These are phyloP conservation scores for Lachnellula cervina DNA, from an alignment of 2,329 filamentous ascomycete genomes.

Conservation along the genomic window DNA sequence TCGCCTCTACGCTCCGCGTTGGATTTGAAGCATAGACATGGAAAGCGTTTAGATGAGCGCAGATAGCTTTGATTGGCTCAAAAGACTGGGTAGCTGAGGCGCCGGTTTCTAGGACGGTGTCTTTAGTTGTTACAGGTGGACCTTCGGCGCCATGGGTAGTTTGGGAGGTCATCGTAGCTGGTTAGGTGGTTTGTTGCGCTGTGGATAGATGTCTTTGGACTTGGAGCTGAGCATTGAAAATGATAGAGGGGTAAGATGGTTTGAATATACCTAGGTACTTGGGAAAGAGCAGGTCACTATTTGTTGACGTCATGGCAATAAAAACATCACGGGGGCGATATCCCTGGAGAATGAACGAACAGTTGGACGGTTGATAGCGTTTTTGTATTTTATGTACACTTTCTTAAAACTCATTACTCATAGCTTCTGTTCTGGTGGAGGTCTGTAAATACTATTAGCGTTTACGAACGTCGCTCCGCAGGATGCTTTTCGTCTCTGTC, in stretches of 20 bases:
- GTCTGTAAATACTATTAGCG: slow-evolving; percentile 3
- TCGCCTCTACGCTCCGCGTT: slow-evolving; percentile 65
- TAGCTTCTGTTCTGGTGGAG: slow-evolving; percentile 8
- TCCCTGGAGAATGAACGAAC: not conserved
- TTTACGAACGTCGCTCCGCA: not conserved
- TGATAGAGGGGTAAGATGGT: no score
- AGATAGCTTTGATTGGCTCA: slow-evolving; percentile 66
- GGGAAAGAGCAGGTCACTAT: not conserved
- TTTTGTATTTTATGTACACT: not conserved
- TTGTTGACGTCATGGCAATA: not conserved
- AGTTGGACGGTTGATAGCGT: not conserved
- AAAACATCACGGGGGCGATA: not conserved
- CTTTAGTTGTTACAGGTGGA: slow-evolving; percentile 43
- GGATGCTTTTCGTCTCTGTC: not conserved
- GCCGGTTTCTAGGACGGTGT: slow-evolving; percentile 56
- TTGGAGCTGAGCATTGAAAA: no score
- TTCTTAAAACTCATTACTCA: not conserved
- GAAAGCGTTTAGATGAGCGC: slow-evolving; percentile 79
- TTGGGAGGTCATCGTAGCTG: slow-evolving; percentile 12
- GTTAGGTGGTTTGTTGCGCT: not conserved
- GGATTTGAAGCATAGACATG: slow-evolving; percentile 73
- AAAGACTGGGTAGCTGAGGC: slow-evolving; percentile 61
- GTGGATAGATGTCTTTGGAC: not conserved
- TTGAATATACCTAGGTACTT: no score
- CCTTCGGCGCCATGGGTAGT: slow-evolving; percentile 9